A percentile compares a stretch with the other conserved stretches of the same genome.
Evolutionary conservation across 495 filamentous ascomycete species (phyloP).

Genomic region (Xylaria intraflava): DNA sequence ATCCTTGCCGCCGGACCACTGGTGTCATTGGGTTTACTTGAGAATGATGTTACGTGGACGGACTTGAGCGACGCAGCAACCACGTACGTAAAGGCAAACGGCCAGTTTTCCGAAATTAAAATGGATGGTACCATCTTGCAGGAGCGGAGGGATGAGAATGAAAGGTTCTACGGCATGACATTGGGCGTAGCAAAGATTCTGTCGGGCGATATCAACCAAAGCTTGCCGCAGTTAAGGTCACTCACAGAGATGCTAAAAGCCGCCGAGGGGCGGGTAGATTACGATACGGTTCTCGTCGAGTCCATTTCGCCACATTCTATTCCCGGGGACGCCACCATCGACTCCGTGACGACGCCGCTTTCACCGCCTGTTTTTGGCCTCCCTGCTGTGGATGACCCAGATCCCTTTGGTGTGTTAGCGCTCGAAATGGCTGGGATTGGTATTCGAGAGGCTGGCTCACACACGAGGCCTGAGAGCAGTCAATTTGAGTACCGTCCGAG

Average conservation of each 20-base stretch:
- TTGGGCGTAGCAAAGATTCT: constrained; percentile 75
- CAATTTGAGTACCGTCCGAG: constrained; percentile 75
- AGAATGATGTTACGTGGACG: constrained; percentile 63
- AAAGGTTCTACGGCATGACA: constrained; percentile 70
- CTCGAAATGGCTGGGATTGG: constrained; percentile 77
- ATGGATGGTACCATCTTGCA: constrained; percentile 79
- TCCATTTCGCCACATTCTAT: constrained; percentile 51
- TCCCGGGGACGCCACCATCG: constrained; percentile 65
- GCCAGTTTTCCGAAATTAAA: constrained; percentile 74
- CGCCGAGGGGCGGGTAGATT: constrained; percentile 70
- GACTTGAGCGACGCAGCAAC: constrained; percentile 60
- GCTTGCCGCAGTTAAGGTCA: constrained; percentile 55
- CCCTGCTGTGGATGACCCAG: constrained; percentile 69
- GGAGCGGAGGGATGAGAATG: constrained; percentile 84
- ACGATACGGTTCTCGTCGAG: constrained; percentile 52
- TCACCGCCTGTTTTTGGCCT: constrained; percentile 58
- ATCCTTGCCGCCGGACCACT: constrained; percentile 73
- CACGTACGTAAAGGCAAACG: constrained; percentile 83
- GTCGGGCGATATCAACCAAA: constrained; percentile 66
- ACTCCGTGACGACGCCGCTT: constrained; percentile 25
- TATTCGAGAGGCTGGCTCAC: constrained; percentile 77
- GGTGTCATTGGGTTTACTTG: constrained; percentile 64
- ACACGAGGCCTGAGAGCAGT: constrained; percentile 58
- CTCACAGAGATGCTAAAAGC: constrained; percentile 77
- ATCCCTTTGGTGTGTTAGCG: constrained; percentile 83